These are phyloP conservation scores for Voacanga thouarsii DNA, from an alignment of 257 asterid genomes.

Conservation along the genomic window DNA sequence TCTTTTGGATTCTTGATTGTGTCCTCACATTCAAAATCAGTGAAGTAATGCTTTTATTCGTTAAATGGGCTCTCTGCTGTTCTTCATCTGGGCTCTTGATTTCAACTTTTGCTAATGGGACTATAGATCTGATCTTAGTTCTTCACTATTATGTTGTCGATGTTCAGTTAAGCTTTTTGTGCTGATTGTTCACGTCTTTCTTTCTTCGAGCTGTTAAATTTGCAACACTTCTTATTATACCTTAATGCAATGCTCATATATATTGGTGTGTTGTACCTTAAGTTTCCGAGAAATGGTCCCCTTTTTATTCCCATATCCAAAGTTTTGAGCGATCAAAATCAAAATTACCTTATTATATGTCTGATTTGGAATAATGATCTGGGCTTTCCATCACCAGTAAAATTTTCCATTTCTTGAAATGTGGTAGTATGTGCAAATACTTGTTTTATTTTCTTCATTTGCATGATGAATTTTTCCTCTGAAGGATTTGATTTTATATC, in stretches of 20 bases:
- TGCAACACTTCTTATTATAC: background rate
- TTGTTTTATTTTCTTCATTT: background rate
- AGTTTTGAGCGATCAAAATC: background rate
- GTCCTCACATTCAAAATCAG: background rate
- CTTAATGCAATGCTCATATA: background rate
- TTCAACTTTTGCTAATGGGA: background rate
- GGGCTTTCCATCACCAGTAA: background rate
- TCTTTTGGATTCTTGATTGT: constrained; percentile 8
- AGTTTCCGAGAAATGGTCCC: background rate
- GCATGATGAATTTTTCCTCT: background rate
- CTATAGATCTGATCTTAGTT: constrained; percentile 7
- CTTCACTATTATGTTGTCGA: background rate
- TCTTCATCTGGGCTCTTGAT: constrained; percentile 2
- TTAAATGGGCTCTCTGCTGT: constrained; percentile 4
- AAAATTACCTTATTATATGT: background rate
- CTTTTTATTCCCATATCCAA: background rate
- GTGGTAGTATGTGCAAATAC: background rate
- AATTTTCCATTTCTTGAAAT: background rate
- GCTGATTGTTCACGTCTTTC: background rate
- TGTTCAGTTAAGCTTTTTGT: background rate
- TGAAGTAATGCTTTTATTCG: background rate
- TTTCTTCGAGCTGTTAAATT: background rate
- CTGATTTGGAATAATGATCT: background rate
- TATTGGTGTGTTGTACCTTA: background rate
- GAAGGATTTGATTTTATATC: background rate